Evolutionary conservation across 257 asterid genomes (phyloP).

Genomic region (Solanum chmielewskii): DNA sequence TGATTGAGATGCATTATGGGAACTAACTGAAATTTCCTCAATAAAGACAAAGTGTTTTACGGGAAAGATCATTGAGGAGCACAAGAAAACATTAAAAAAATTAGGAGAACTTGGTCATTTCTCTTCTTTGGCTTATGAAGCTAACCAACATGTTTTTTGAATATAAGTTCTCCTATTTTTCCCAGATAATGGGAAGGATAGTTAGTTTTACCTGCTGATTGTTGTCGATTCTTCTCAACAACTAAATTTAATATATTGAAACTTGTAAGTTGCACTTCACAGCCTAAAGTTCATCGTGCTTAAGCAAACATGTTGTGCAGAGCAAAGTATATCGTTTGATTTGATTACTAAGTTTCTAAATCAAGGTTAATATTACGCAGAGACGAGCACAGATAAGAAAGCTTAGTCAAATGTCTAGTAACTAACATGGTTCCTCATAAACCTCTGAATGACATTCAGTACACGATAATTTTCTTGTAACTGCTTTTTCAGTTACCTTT

Average conservation of each 20-base stretch:
- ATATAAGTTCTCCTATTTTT: neutral
- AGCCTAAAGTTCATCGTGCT: neutral
- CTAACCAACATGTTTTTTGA: neutral
- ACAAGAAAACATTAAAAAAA: neutral
- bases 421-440: neutral
- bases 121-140: neutral
- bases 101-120: neutral
- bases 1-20: neutral
- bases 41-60: neutral
- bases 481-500: neutral
- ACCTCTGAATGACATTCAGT: neutral
- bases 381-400: neutral
- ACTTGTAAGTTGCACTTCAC: neutral
- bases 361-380: neutral
- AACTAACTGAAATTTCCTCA: neutral
- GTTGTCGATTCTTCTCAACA: neutral
- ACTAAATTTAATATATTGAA: neutral
- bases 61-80: neutral
- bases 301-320: neutral
- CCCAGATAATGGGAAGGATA: neutral
- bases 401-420: neutral
- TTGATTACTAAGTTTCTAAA: neutral
- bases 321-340: neutral
- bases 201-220: neutral
- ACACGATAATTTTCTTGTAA: neutral